Conservation (phyloP, 2,329 filamentous ascomycete species). For the Fusarium hainanense region DNA sequence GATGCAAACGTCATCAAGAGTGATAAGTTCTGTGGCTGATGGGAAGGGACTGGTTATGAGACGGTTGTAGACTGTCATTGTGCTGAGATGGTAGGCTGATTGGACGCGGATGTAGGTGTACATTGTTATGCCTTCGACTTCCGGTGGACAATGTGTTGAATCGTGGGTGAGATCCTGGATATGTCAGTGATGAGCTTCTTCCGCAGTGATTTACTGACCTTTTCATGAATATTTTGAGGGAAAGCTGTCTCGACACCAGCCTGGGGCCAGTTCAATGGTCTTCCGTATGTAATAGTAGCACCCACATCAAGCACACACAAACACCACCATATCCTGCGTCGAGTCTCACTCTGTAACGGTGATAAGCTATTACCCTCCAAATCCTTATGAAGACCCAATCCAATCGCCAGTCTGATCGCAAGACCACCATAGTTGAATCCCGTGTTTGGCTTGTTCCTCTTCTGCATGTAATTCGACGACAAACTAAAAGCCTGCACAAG, state of each 20-base stretch:
- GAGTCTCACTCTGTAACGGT: slow-evolving; percentile 21
- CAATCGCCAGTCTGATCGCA: slow-evolving; percentile 14
- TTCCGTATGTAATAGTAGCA: slow-evolving; percentile 22
- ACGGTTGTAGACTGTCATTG: slow-evolving; percentile 31
- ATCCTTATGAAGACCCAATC: slow-evolving; percentile 28
- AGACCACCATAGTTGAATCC: slow-evolving; percentile 28
- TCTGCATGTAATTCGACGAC: slow-evolving; percentile 24
- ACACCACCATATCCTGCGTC: slow-evolving; percentile 32
- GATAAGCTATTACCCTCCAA: slow-evolving; percentile 7
- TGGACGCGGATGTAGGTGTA: slow-evolving; percentile 31
- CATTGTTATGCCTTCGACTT: slow-evolving; percentile 25
- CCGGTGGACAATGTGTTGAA: slow-evolving; percentile 12
- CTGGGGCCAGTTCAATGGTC: slow-evolving; percentile 28
- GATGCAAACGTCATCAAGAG: slow-evolving; percentile 25
- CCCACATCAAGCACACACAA: slow-evolving; percentile 27
- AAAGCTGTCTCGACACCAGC: slow-evolving; percentile 28
- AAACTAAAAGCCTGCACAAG: slow-evolving; percentile 25
- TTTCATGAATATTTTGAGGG: slow-evolving; percentile 25
- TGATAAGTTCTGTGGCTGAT: slow-evolving; percentile 24
- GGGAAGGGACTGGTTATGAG: slow-evolving; percentile 35
- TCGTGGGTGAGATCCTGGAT: slow-evolving; percentile 13
- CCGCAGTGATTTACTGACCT: background rate
- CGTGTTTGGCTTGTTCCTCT: slow-evolving; percentile 27
- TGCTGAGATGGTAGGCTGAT: slow-evolving; percentile 30
- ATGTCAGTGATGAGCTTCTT: background rate